These are phyloP conservation scores for Aurantiochytrium sp. DNA, from an alignment of 108 stramenopile species.

Conservation along the genomic window DNA sequence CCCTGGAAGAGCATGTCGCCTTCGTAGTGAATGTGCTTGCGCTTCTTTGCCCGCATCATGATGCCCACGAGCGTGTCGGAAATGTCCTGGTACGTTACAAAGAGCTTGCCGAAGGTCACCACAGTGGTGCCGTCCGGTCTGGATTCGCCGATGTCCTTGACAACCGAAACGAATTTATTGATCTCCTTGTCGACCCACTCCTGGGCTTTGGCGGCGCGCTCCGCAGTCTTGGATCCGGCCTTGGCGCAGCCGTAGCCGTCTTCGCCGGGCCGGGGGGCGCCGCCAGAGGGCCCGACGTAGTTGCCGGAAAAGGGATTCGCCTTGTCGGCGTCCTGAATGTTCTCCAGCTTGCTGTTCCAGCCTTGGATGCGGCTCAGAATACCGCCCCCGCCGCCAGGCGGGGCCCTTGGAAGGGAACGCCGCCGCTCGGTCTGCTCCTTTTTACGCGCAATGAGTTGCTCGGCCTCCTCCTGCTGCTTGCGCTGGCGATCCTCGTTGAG, in stretches of 20 bases:
- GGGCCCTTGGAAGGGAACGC: neutral
- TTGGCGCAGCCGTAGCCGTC: conserved; percentile 12
- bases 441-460: neutral
- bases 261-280: neutral
- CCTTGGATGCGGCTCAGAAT: neutral
- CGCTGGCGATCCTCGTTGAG: neutral
- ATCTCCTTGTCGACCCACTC: conserved; percentile 31
- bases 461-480: conserved; percentile 21
- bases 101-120: conserved; percentile 20
- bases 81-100: conserved; percentile 6
- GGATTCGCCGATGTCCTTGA: neutral
- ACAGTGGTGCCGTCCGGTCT: neutral
- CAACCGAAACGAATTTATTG: neutral
- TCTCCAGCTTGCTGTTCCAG: neutral
- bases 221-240: conserved; percentile 14
- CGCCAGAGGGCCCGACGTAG: neutral
- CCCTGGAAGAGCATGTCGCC: conserved; percentile 31
- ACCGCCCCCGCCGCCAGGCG: neutral
- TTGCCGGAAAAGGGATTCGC: neutral
- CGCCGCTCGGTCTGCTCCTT: neutral
- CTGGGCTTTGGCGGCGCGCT: neutral
- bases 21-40: conserved; percentile 32
- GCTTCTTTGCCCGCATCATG: conserved; percentile 29
- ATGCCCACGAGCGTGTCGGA: conserved; percentile 16
- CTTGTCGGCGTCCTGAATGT: neutral